phyloP scores from a whole-genome alignment of 108 stramenopile species.

The Pseudonitzschia multiseries region DNA sequence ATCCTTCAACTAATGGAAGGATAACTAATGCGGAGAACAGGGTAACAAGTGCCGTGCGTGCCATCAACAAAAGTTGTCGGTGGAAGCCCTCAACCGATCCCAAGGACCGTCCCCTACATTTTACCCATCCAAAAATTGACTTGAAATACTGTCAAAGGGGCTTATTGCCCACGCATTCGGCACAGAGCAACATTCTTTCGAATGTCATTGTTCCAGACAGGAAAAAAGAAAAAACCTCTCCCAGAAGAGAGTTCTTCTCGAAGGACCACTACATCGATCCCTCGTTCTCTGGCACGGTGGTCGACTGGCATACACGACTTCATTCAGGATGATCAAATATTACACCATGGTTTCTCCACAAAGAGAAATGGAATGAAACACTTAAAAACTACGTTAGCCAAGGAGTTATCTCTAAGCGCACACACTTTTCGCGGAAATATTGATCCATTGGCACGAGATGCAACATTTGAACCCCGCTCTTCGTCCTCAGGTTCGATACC shows the following conservation, averaged over 20 bases:
- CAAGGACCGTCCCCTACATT: too few species aligned
- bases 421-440: background rate
- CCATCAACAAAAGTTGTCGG: too few species aligned
- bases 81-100: too few species aligned
- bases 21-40: too few species aligned
- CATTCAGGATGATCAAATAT: background rate
- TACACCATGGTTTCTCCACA: background rate
- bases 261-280: background rate
- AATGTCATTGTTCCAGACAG: too few species aligned
- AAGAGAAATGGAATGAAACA: background rate
- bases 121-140: too few species aligned
- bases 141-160: too few species aligned
- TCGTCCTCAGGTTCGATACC: background rate
- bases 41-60: too few species aligned
- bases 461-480: background rate
- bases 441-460: background rate
- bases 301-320: background rate
- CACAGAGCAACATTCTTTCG: too few species aligned
- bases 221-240: too few species aligned
- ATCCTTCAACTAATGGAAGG: too few species aligned
- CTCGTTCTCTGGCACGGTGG: background rate
- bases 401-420: background rate
- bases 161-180: too few species aligned
- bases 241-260: background rate
- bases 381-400: background rate